Evolutionary conservation across 2,329 filamentous ascomycete genomes (phyloP).

Genomic region (Pseudogymnoascus sp.): DNA sequence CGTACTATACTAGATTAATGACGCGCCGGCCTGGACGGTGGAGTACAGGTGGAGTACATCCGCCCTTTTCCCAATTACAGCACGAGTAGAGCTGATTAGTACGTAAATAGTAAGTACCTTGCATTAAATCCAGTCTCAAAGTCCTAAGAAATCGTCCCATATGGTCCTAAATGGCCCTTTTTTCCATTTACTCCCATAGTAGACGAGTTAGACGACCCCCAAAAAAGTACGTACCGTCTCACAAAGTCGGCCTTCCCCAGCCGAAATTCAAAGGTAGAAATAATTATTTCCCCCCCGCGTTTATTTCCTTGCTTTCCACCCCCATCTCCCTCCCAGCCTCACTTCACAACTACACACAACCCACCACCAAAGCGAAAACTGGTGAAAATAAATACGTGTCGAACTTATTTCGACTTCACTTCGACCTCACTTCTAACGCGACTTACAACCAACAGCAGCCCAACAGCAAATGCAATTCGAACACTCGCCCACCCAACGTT

Average conservation of each 20-base stretch:
- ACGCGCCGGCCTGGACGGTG: not conserved
- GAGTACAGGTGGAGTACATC: not conserved
- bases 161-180: too few species aligned
- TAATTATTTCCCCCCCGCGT: not conserved
- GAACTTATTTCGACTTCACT: slow-evolving; percentile 1
- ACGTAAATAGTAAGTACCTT: not conserved
- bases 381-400: not conserved
- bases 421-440: not conserved
- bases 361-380: not conserved
- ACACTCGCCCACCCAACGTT: slow-evolving; percentile 4
- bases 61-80: not conserved
- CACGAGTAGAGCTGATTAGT: not conserved
- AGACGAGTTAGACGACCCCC: too few species aligned
- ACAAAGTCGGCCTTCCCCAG: slow-evolving; percentile 1
- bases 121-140: not conserved
- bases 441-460: not conserved
- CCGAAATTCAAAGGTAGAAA: slow-evolving; percentile 2
- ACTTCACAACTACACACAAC: slow-evolving; percentile 1
- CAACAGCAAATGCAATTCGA: not conserved
- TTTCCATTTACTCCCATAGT: too few species aligned
- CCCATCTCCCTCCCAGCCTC: slow-evolving; percentile 6
- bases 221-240: not conserved
- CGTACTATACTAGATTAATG: not conserved
- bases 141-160: too few species aligned
- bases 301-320: not conserved